Evolutionary conservation across 1,284 basidiomycete species (phyloP), one percentile per base, ranked within the genome.

Genomic region (Irpex lacteus): DNA sequence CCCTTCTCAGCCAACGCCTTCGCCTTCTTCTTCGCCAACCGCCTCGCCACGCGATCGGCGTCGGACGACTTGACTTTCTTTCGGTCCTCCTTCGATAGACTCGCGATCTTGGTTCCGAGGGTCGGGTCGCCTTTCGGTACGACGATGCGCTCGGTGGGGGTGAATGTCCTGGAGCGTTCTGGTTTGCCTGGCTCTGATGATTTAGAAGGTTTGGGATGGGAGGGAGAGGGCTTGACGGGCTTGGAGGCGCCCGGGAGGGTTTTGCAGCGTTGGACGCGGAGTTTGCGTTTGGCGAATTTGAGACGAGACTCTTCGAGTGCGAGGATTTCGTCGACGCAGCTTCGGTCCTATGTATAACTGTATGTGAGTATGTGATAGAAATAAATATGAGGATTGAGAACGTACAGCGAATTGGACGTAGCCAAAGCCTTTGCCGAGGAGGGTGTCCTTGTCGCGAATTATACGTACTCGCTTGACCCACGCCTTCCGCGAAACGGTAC

Each of bases 361-460:
- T 18, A 60, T 34, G 19, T 32, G 19, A n/a, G 58, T 56, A 34
- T 58, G 62, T 55, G 26, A 63, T 21, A 52, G 57, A 26, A 32
- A 36, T 60, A 60, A 64, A 9, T 36, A 13, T 19, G 19, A 18
- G 21, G 47, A 18, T 61, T 58, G 32, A 50, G 55, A 4, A 56
- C n/a, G 13, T 74, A 95, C 96, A 61, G 81, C 74, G 69, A 98
- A 95, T 70, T 95, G 90, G 7, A 98, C 90, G 74, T 98, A 98
- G 8, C 91, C 96, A 73, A 99, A 97, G 1, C 97, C 97, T 78
- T 98, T 98, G n/a, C 97, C 97, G 40, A 98, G 85, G 70, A 96
- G 96, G 0, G 95, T 98, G 63, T 95, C 95, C 70, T 88, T 88
- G 77, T 99, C 97, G 55, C 95, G 85, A 55, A 99, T 84, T 65